Conservation (phyloP, 2,329 filamentous ascomycete species). For the Diplocarpon mali region DNA sequence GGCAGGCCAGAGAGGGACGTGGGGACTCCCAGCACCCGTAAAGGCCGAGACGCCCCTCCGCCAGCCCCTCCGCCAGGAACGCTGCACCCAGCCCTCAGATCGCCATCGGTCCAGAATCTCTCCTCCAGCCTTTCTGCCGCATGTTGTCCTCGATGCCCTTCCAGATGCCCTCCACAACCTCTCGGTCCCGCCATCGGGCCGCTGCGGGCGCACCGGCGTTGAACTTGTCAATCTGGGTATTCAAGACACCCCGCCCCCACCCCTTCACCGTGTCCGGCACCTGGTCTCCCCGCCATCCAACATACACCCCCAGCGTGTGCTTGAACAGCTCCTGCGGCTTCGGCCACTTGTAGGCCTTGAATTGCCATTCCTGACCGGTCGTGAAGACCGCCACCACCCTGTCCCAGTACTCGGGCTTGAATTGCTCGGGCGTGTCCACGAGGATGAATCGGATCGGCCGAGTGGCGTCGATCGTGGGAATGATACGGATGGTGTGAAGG, state of each 20-base stretch:
- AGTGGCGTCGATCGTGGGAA: constrained; percentile 58
- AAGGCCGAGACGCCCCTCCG: constrained; percentile 1
- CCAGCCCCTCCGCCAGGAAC: background rate
- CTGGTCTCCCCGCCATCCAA: constrained; percentile 83
- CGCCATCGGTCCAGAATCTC: constrained; percentile 48
- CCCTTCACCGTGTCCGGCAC: constrained; percentile 65
- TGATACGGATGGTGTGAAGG: constrained; percentile 69
- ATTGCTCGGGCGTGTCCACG: constrained; percentile 84
- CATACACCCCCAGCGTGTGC: constrained; percentile 76
- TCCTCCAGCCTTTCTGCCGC: constrained; percentile 73
- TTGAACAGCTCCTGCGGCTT: constrained; percentile 80
- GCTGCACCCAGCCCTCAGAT: constrained; percentile 2
- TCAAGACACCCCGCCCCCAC: constrained; percentile 78
- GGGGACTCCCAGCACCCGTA: no score
- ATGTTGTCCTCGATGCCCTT: constrained; percentile 79
- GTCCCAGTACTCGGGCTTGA: constrained; percentile 97
- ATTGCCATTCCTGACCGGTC: constrained; percentile 95
- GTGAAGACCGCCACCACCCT: constrained; percentile 94
- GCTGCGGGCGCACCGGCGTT: constrained; percentile 38
- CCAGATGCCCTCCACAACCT: constrained; percentile 91
- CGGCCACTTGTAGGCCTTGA: constrained; percentile 96
- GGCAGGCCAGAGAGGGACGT: no score
- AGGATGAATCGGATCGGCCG: constrained; percentile 86
- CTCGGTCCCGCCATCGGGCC: constrained; percentile 69
- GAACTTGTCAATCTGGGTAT: constrained; percentile 77